A percentile compares a stretch with the other conserved stretches of the same genome.
Evolutionary conservation across 1,139 yeast genomes (phyloP).

Genomic region (Diutina sp.): DNA sequence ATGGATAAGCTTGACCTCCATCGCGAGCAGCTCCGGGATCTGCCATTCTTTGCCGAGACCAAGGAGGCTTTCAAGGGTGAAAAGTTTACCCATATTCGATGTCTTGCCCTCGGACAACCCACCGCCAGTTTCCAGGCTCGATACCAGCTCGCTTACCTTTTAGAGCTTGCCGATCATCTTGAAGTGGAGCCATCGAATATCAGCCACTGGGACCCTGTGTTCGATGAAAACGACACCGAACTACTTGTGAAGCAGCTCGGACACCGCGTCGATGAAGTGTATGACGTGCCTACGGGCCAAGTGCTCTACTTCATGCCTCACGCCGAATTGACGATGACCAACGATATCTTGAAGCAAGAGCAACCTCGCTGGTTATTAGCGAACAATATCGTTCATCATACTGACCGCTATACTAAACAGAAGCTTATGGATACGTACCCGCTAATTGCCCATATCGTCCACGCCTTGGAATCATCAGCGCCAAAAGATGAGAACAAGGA

Average conservation of each 20-base stretch:
- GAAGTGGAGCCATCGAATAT: not conserved
- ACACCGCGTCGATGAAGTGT: not conserved
- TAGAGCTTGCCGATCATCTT: not conserved
- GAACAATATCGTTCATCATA: not conserved
- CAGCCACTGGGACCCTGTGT: conserved; percentile 1
- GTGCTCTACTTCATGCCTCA: conserved; percentile 1
- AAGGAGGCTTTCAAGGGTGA: not conserved
- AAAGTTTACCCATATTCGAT: not conserved
- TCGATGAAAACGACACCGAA: not conserved
- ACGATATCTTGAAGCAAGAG: not conserved
- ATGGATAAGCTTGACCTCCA: not conserved
- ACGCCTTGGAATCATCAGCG: not conserved
- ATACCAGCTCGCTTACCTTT: not conserved
- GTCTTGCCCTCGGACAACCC: not conserved
- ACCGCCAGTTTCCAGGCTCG: not conserved
- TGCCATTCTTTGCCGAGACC: not conserved
- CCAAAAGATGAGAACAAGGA: not conserved
- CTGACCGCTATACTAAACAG: not conserved
- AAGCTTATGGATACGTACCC: not conserved
- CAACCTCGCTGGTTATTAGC: not conserved
- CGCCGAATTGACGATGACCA: not conserved
- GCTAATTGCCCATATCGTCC: not conserved
- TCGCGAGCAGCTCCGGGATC: not conserved
- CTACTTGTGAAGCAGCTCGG: not conserved
- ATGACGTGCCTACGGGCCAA: not conserved